Conservation (phyloP, 495 filamentous ascomycete genomes). For the Pyrenula massariospora region DNA sequence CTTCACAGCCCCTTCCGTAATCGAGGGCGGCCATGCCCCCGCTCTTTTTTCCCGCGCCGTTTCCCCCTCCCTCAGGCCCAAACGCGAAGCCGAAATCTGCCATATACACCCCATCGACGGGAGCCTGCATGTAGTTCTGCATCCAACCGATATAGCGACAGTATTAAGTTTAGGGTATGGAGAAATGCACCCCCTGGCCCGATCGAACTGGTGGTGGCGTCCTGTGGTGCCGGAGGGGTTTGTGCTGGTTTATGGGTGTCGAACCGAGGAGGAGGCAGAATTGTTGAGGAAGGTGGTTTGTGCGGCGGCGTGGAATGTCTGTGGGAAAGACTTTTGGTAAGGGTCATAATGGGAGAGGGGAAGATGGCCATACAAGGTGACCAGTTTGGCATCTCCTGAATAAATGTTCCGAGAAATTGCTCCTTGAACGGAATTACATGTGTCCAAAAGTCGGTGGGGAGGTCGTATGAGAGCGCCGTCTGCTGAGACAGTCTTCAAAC, state of each 20-base stretch:
- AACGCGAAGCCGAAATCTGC: constrained; percentile 50
- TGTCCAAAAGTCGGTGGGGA: too few species aligned
- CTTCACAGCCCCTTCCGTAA: constrained; percentile 53
- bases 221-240: constrained; percentile 36
- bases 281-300: constrained; percentile 59
- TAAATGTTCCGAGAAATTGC: too few species aligned
- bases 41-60: constrained; percentile 48
- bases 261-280: constrained; percentile 53
- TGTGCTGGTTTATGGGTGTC: constrained; percentile 78
- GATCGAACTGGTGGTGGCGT: constrained; percentile 34
- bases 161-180: constrained; percentile 77
- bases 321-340: constrained; percentile 21
- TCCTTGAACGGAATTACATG: too few species aligned
- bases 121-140: constrained; percentile 63
- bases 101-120: constrained; percentile 70
- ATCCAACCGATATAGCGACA: constrained; percentile 66
- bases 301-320: constrained; percentile 59
- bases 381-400: too few species aligned
- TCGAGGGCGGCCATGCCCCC: constrained; percentile 62
- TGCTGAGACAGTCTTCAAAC: too few species aligned
- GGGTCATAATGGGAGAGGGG: constrained; percentile 4
- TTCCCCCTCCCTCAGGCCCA: constrained; percentile 23
- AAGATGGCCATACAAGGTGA: too few species aligned
- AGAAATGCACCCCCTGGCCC: constrained; percentile 74
- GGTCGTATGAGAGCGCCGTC: too few species aligned